phyloP scores from a whole-genome alignment of 306 rosid genomes.

The Ziziphus jujuba region DNA sequence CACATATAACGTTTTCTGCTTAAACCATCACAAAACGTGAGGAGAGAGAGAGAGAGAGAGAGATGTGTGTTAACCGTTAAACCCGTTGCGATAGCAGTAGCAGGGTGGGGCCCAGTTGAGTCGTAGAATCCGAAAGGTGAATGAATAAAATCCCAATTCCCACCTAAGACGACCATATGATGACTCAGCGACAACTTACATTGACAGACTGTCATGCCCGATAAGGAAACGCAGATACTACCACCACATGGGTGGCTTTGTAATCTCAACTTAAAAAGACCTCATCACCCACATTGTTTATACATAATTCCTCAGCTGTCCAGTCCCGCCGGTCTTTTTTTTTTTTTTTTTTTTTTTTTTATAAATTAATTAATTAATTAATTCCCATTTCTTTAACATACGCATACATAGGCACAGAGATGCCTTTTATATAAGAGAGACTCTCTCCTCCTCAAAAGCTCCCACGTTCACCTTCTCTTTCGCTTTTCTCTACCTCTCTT shows the following conservation, averaged over 20 bases:
- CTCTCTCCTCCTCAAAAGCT: neutral
- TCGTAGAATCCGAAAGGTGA: neutral
- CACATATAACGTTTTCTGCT: too few species aligned
- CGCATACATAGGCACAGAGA: too few species aligned
- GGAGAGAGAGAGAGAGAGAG: neutral
- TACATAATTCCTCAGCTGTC: neutral
- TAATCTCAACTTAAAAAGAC: neutral
- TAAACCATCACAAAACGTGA: too few species aligned
- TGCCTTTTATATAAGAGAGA: slow-evolving; percentile 3
- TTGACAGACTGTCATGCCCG: neutral
- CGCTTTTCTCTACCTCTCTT: too few species aligned
- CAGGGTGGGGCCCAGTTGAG: neutral
- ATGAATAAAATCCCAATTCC: neutral
- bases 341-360: too few species aligned
- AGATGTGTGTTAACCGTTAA: slow-evolving; percentile 1
- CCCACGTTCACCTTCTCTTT: neutral
- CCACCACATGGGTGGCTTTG: slow-evolving; percentile 15
- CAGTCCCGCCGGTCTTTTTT: neutral
- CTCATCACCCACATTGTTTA: neutral
- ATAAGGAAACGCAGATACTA: neutral
- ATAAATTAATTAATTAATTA: too few species aligned
- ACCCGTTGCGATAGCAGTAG: slow-evolving; percentile 1
- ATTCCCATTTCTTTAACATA: too few species aligned
- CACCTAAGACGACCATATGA: too few species aligned
- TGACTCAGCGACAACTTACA: neutral